Percentiles rank a stretch among this genome's conserved stretches.
These are phyloP conservation scores for Monotropa hypopitys DNA, from an alignment of 179 eudicot species.

Conservation along the genomic window DNA sequence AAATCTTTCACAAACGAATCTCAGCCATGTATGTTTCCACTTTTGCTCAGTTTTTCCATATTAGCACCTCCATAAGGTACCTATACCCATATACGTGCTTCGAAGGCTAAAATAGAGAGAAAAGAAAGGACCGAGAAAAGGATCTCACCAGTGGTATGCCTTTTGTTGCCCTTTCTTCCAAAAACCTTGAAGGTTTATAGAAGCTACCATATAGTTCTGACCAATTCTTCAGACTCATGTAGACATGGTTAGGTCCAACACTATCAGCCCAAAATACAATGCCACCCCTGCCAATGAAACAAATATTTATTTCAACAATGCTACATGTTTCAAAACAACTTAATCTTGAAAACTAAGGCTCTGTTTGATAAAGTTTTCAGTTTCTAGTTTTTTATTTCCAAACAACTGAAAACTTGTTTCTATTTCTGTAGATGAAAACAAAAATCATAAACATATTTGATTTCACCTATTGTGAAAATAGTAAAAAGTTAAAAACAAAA, in stretches of 20 bases:
- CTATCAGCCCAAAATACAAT: constrained; percentile 85
- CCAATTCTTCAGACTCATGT: constrained; percentile 71
- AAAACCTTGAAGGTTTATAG: constrained; percentile 68
- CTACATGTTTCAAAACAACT: neutral
- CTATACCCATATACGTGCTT: neutral
- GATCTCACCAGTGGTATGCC: constrained; percentile 69
- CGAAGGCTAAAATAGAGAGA: neutral
- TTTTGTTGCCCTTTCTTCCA: constrained; percentile 73
- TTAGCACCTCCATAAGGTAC: neutral
- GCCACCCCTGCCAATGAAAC: constrained; percentile 65
- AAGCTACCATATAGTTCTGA: constrained; percentile 50
- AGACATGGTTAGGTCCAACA: constrained; percentile 63
- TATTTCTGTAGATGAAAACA: too few species aligned
- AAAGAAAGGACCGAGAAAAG: neutral
- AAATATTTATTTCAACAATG: neutral
- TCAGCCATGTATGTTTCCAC: neutral
- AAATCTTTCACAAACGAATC: neutral
- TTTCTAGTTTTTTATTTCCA: too few species aligned
- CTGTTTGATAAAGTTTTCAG: too few species aligned
- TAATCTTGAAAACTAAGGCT: neutral
- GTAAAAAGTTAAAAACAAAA: too few species aligned
- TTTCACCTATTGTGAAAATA: too few species aligned
- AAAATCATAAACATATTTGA: too few species aligned
- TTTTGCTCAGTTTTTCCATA: neutral
- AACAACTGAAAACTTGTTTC: too few species aligned